A percentile compares a stretch with the other conserved stretches of the same genome.
Conservation (phyloP, 2,329 filamentous ascomycete genomes). For the Fusarium euwallaceae region DNA sequence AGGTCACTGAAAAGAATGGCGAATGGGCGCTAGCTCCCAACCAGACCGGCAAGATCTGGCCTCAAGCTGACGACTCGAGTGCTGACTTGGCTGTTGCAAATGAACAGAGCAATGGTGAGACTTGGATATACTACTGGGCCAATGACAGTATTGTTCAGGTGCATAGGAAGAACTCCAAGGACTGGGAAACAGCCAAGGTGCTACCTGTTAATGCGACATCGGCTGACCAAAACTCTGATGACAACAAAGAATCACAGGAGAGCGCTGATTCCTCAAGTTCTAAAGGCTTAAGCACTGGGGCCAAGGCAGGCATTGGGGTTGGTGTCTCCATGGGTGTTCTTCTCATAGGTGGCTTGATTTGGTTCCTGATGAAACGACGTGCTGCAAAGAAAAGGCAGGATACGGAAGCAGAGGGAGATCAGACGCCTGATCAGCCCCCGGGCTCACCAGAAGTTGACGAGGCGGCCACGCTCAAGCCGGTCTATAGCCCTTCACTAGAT, state of each 20-base stretch:
- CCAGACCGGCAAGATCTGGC: neutral
- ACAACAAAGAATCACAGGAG: neutral
- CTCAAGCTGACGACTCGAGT: neutral
- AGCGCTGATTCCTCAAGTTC: neutral
- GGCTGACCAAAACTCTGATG: neutral
- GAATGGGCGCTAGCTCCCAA: neutral
- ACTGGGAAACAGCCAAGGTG: neutral
- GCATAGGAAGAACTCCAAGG: neutral
- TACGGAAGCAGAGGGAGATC: neutral
- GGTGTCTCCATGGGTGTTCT: neutral
- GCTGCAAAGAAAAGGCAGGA: neutral
- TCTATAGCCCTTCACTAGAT: neutral
- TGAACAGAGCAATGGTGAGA: neutral
- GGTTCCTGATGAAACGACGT: neutral
- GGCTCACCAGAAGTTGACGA: neutral
- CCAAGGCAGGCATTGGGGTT: conserved; percentile 1
- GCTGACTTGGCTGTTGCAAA: neutral
- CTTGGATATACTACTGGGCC: conserved; percentile 8
- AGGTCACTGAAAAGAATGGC: neutral
- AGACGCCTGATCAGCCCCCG: neutral
- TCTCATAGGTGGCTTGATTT: neutral
- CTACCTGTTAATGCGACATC: neutral
- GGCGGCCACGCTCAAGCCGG: neutral
- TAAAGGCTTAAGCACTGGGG: neutral
- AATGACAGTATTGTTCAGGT: conserved; percentile 1